Evolutionary conservation across 1,139 yeast genomes (phyloP), one percentile per base, ranked within the genome.

Genomic region (Taphrina populina): DNA sequence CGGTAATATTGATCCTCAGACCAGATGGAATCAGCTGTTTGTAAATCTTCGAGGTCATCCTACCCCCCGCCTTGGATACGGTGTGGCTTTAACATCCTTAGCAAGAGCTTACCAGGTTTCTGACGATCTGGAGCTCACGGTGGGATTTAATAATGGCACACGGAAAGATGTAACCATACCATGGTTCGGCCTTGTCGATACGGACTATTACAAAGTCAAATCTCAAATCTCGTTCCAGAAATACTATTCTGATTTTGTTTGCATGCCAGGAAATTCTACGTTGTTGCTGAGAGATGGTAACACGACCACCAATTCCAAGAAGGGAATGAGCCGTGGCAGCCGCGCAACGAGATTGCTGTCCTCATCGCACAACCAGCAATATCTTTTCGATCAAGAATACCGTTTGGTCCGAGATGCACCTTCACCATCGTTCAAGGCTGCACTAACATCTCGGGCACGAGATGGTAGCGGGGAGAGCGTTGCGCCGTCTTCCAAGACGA

Each of bases 1-100:
- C 15, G 47, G 47, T 17, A 43, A 43, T 19, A 29, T 43, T 30
- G 47, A 43, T 43, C 47, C 47, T 4, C 36, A 43, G 27, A 43
- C 47, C 10, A 35, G 47, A 6, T 43, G 32, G 33, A 43, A 43
- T 29, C 47, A 43, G 15, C 11, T 43, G 29, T 43, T 43, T 43
- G 47, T 43, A 3, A 43, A 43, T 19, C 26, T 43, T 24, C n/a
- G 47, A 20, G 47, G 47, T 30, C 37, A 29, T 30, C 47, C 47
- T n/a, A 43, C 47, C 6, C 47, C 47, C 10, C 24, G 47, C 3
- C 37, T 43, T 10, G 47, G 47, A 4, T 43, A 43, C 19, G 47
- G 47, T 8, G 47, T 43, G 8, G 47, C 47, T 7, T 20, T 43
- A 24, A 29, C 35, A 2, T 29, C 37, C 33, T 24, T 40, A 11